Evolutionary conservation across 75 land plant genomes (phyloP).

Genomic region (Ceratopteris richardii): DNA sequence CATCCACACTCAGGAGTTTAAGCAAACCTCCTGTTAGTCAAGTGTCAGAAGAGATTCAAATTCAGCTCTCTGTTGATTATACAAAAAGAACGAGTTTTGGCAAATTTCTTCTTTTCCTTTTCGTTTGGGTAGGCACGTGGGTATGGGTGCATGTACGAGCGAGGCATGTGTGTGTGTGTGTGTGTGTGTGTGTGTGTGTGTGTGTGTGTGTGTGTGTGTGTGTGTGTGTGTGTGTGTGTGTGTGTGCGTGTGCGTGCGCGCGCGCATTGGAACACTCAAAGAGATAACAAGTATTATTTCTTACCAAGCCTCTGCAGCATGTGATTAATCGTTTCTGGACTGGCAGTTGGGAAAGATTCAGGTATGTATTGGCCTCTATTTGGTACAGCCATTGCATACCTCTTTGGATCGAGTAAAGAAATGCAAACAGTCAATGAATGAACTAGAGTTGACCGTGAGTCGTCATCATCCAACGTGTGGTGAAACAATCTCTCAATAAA

Average conservation of each 20-base stretch:
- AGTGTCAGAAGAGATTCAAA: neutral
- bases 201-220: too few species aligned
- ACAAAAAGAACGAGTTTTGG: neutral
- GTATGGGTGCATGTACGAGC: too few species aligned
- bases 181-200: too few species aligned
- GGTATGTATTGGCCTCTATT: constrained; percentile 41
- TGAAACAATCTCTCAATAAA: constrained; percentile 74
- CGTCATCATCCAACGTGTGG: constrained; percentile 74
- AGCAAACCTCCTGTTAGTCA: constrained; percentile 52
- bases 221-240: too few species aligned
- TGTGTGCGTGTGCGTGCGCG: too few species aligned
- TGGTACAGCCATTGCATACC: constrained; percentile 33
- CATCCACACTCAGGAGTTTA: constrained; percentile 63
- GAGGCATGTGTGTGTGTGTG: too few species aligned
- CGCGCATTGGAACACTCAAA: too few species aligned
- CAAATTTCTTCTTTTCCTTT: too few species aligned
- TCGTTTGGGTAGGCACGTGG: too few species aligned
- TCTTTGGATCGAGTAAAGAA: constrained; percentile 85
- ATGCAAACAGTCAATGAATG: constrained; percentile 77
- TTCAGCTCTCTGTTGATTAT: neutral
- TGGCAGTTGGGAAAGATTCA: constrained; percentile 46
- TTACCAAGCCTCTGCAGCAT: constrained; percentile 89
- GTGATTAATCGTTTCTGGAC: constrained; percentile 75
- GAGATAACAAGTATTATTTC: neutral
- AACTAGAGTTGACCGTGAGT: constrained; percentile 84